A percentile compares a stretch with the other conserved stretches of the same genome.
These are phyloP conservation scores for Colletotrichum lini DNA, from an alignment of 2,329 filamentous ascomycete genomes.

Conservation along the genomic window DNA sequence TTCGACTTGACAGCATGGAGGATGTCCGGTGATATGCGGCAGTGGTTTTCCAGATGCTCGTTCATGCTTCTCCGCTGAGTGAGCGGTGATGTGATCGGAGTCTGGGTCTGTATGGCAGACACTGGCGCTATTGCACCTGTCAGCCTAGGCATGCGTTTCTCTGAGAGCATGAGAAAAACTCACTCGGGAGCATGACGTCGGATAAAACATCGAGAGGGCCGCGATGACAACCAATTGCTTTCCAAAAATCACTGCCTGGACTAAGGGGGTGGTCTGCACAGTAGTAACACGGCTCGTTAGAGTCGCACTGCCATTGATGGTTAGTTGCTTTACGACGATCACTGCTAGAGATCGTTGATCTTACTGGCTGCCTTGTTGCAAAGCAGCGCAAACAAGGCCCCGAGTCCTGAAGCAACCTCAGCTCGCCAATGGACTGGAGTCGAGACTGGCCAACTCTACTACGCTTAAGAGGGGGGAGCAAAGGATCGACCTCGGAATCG, in stretches of 20 bases:
- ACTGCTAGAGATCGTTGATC: slow-evolving; percentile 39
- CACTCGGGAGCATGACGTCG: slow-evolving; percentile 67
- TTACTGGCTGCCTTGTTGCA: slow-evolving; percentile 62
- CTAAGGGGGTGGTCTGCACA: slow-evolving; percentile 58
- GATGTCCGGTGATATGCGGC: slow-evolving; percentile 57
- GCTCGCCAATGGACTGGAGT: slow-evolving; percentile 70
- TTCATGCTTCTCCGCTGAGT: slow-evolving; percentile 66
- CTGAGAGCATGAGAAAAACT: slow-evolving; percentile 30
- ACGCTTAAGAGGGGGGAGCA: slow-evolving; percentile 69
- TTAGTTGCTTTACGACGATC: slow-evolving; percentile 12
- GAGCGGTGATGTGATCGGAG: slow-evolving; percentile 65
- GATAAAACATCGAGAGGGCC: slow-evolving; percentile 62
- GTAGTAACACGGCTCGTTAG: slow-evolving; percentile 62
- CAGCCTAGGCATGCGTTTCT: background rate
- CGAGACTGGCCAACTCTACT: slow-evolving; percentile 67
- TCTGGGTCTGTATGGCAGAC: slow-evolving; percentile 65
- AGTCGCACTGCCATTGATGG: slow-evolving; percentile 63
- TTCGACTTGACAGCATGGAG: slow-evolving; percentile 59
- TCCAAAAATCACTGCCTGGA: slow-evolving; percentile 62
- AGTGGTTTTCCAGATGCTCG: slow-evolving; percentile 64
- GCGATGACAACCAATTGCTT: slow-evolving; percentile 65
- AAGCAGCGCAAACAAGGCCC: slow-evolving; percentile 68
- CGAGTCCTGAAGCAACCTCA: slow-evolving; percentile 63
- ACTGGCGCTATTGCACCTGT: slow-evolving; percentile 57
- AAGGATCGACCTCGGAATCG: slow-evolving; percentile 65